phyloP scores from a whole-genome alignment of 2,329 filamentous ascomycete species.

The Aphanoascus verrucosus region DNA sequence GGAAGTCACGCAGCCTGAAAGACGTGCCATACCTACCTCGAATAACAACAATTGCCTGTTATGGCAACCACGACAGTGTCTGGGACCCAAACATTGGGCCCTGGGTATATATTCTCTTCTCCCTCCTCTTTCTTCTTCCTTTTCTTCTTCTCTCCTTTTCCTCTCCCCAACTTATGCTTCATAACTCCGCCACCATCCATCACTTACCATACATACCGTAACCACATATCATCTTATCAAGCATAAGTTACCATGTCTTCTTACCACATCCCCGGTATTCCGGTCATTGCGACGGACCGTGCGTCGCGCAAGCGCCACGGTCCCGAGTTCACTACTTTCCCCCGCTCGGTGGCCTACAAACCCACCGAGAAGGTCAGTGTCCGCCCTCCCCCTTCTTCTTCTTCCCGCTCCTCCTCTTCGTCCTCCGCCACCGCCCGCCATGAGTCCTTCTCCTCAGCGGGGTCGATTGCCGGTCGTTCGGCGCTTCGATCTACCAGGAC shows the following conservation, averaged over 20 bases:
- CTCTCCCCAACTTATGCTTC: constrained; percentile 9
- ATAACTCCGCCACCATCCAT: background rate
- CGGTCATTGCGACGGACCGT: constrained; percentile 3
- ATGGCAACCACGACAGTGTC: constrained; percentile 3
- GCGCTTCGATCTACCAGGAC: background rate
- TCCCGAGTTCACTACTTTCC: constrained; percentile 2
- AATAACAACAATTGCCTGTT: constrained; percentile 11
- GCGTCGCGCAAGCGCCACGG: constrained; percentile 4
- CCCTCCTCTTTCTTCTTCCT: constrained; percentile 8
- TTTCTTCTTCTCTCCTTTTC: background rate
- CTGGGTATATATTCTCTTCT: constrained; percentile 6
- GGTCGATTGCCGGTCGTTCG: background rate
- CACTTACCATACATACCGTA: constrained; percentile 1
- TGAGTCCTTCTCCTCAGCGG: background rate
- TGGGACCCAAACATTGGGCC: background rate
- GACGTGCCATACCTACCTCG: background rate
- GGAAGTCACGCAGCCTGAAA: constrained; percentile 3
- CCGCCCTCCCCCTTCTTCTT: background rate
- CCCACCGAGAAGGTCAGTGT: constrained; percentile 2
- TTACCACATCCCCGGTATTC: constrained; percentile 9
- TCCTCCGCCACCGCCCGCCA: background rate
- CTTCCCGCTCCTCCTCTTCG: background rate
- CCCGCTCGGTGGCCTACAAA: constrained; percentile 2
- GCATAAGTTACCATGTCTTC: constrained; percentile 7
- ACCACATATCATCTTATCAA: constrained; percentile 1